Percentiles rank a stretch among this genome's conserved stretches.
These are phyloP conservation scores for Gamarada debralockiae DNA, from an alignment of 495 filamentous ascomycete species.

Conservation along the genomic window DNA sequence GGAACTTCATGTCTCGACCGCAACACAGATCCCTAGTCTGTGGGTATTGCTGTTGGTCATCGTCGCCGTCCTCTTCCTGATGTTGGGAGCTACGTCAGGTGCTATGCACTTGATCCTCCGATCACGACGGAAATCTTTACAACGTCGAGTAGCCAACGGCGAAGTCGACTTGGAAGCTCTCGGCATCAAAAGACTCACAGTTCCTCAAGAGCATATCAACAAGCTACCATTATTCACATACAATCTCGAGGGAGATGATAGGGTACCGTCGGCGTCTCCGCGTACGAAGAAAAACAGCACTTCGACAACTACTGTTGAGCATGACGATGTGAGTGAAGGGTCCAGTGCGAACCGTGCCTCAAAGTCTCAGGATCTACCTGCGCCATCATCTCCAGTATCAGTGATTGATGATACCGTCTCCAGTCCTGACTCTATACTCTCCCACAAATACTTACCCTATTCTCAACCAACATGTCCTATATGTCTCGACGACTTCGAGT, in stretches of 20 bases:
- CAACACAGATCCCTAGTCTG: slow-evolving; percentile 53
- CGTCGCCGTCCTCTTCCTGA: slow-evolving; percentile 68
- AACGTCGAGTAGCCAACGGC: slow-evolving; percentile 63
- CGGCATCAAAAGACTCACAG: slow-evolving; percentile 70
- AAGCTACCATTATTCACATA: slow-evolving; percentile 74
- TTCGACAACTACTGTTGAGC: slow-evolving; percentile 5
- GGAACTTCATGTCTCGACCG: slow-evolving; percentile 35
- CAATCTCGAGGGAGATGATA: slow-evolving; percentile 24
- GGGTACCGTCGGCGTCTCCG: slow-evolving; percentile 16
- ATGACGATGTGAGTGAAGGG: not conserved
- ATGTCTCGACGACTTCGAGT: slow-evolving; percentile 77
- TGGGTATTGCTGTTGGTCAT: slow-evolving; percentile 78
- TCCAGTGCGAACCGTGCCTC: not conserved
- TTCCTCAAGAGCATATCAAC: slow-evolving; percentile 64
- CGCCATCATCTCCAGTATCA: slow-evolving; percentile 12
- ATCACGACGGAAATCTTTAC: slow-evolving; percentile 58
- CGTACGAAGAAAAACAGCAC: slow-evolving; percentile 15
- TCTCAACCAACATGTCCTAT: slow-evolving; percentile 78
- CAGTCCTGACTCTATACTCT: slow-evolving; percentile 5
- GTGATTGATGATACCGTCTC: slow-evolving; percentile 3
- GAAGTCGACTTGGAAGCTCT: slow-evolving; percentile 78
- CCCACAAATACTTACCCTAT: slow-evolving; percentile 36
- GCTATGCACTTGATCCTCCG: slow-evolving; percentile 73
- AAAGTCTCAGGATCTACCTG: slow-evolving; percentile 10
- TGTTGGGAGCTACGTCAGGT: slow-evolving; percentile 61